Conservation (phyloP, 129 eudicot genomes). For the Glebionis coronaria region DNA sequence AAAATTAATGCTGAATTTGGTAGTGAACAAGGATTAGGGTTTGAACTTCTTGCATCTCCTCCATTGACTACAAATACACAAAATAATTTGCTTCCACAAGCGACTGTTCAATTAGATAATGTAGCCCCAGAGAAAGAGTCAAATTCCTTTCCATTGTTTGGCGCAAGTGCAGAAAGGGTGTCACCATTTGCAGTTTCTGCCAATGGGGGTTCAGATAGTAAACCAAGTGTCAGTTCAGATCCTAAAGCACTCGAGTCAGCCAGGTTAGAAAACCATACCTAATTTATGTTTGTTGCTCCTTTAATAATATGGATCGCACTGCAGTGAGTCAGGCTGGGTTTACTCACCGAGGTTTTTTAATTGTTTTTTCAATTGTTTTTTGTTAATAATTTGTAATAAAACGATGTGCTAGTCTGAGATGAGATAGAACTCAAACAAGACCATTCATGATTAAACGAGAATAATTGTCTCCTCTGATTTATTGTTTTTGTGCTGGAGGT, state of each 20-base stretch:
- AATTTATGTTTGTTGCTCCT: neutral
- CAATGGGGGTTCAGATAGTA: slow-evolving; percentile 17
- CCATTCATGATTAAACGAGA: neutral
- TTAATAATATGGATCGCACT: too few species aligned
- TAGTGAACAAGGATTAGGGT: slow-evolving; percentile 27
- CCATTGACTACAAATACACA: slow-evolving; percentile 23
- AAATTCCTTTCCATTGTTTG: slow-evolving; percentile 18
- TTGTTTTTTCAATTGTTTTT: neutral
- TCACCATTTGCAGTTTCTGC: slow-evolving; percentile 31
- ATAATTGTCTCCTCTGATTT: neutral
- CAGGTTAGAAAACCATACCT: slow-evolving; percentile 32
- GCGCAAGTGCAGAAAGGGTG: slow-evolving; percentile 31
- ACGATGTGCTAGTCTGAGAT: neutral
- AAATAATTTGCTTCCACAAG: slow-evolving; percentile 17
- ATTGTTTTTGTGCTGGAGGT: slow-evolving; percentile 11
- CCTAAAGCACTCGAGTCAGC: slow-evolving; percentile 19
- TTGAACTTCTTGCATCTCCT: slow-evolving; percentile 27
- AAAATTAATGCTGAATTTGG: slow-evolving; percentile 25
- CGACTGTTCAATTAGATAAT: slow-evolving; percentile 21
- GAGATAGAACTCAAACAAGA: neutral
- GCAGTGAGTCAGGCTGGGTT: neutral
- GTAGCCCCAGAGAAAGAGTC: slow-evolving; percentile 23
- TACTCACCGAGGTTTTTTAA: too few species aligned
- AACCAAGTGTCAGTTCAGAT: slow-evolving; percentile 18
- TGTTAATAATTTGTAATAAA: too few species aligned